A percentile compares a stretch with the other conserved stretches of the same genome.
phyloP scores from a whole-genome alignment of 106 monocot species.

The Triglochin maritima region DNA sequence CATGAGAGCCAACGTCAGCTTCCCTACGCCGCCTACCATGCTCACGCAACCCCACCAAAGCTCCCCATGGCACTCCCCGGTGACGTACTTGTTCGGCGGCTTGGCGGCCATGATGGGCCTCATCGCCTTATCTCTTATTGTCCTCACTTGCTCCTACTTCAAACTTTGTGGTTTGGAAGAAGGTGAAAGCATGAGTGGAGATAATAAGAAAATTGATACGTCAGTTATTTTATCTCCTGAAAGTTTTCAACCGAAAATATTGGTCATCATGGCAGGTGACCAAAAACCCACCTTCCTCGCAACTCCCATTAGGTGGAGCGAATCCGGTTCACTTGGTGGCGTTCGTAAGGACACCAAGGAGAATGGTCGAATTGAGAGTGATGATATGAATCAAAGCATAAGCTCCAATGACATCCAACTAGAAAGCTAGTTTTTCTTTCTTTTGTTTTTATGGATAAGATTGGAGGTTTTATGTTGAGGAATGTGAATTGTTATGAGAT shows the following conservation, averaged over 20 bases:
- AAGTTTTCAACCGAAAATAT: constrained; percentile 5
- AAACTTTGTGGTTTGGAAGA: constrained; percentile 5
- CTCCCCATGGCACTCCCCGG: constrained; percentile 19
- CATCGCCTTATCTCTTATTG: constrained; percentile 15
- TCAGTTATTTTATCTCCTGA: background rate
- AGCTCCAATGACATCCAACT: no score
- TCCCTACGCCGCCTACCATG: background rate
- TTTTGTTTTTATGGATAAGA: no score
- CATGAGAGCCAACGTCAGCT: background rate
- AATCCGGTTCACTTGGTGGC: background rate
- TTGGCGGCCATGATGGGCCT: constrained; percentile 20
- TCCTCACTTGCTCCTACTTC: constrained; percentile 25
- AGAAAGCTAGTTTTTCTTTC: no score
- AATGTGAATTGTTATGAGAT: no score
- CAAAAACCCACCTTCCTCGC: constrained; percentile 16
- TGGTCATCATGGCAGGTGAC: constrained; percentile 23
- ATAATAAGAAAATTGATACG: background rate
- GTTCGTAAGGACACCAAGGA: no score
- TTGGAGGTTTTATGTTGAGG: no score
- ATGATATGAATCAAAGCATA: no score
- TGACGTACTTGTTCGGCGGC: constrained; percentile 17
- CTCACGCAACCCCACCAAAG: background rate
- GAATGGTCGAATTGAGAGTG: no score
- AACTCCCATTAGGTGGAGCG: constrained; percentile 1
- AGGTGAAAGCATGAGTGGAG: background rate